Evolutionary conservation across 331 rosid species (phyloP), one percentile per base, ranked within the genome.

Genomic region (Acacia pycnantha): DNA sequence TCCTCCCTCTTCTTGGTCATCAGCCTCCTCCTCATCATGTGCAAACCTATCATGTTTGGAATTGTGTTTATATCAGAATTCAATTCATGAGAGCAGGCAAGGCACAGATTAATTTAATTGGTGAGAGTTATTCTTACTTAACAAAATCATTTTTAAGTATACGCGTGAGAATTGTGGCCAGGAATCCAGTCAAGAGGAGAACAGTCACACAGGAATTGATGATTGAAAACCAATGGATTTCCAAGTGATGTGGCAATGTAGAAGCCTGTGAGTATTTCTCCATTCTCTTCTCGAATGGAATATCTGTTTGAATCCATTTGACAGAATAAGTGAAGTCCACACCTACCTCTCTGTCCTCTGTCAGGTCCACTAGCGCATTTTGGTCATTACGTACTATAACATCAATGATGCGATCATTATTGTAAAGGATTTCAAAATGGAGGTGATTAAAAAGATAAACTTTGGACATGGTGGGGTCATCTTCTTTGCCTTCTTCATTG

Each of bases 201-300:
- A 82, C 82, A 70, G 82, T 82, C 73, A 82, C 82, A 2, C 85
- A 69, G 33, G 85, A 82, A 59, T 82, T 82, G 13, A 77, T 77
- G 51, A 82, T 82, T 59, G 85, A 77, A 77, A 82, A 70, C 82
- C 85, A 82, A 59, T 82, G 84, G 48, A 74, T 64, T 65, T 81
- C 84, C 84, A 81, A 50, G 47, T 81, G 74, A 74, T 81, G 84
- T 6, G 78, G 85, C 54, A 77, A 11, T 1, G 78, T 68, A 37
- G 85, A 82, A 68, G 82, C 19, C 81, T 82, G 85, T 35, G 85
- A 82, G 73, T 82, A 82, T 50, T 82, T 82, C 67, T 82, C 85
- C 85, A 82, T 77, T 77, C 85, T 82, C 78, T 82, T 77, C 77
- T 82, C 82, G 19, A 77, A 82, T 46, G 85, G 78, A 59, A 47